Evolutionary conservation across 345 rosid genomes (phyloP).

Genomic region (Pistacia integerrima): DNA sequence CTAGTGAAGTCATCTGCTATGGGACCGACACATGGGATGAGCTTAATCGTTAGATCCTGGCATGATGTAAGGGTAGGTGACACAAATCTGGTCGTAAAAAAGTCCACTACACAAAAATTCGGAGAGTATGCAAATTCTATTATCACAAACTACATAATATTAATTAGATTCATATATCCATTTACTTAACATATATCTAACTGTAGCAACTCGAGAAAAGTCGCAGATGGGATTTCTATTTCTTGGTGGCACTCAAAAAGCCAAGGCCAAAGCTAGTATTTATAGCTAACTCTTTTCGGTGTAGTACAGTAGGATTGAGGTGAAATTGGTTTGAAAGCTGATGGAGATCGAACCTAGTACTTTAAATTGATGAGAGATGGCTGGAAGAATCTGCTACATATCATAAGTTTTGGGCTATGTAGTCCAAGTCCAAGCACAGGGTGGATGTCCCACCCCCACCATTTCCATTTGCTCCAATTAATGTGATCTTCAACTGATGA

Average conservation of each 20-base stretch:
- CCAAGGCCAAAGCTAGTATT: constrained; percentile 23
- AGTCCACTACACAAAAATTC: no score
- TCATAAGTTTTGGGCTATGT: constrained; percentile 4
- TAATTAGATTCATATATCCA: no score
- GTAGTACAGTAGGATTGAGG: neutral
- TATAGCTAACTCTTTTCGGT: neutral
- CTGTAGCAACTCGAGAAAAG: neutral
- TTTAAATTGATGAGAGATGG: constrained; percentile 14
- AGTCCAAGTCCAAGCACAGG: constrained; percentile 7
- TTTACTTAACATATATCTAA: neutral
- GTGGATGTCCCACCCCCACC: constrained; percentile 11
- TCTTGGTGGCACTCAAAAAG: neutral
- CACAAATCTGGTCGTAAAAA: no score
- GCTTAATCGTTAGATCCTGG: no score
- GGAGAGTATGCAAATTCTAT: neutral
- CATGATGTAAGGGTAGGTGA: no score
- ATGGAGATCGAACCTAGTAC: no score
- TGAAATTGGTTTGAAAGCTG: constrained; percentile 5
- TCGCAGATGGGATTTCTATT: neutral
- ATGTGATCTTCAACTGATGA: neutral
- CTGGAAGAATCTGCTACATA: neutral
- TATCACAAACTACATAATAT: no score
- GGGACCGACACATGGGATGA: no score
- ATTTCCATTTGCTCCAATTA: constrained; percentile 5
- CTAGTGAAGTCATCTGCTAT: no score